Percentiles rank a stretch among this genome's conserved stretches.
Conservation (phyloP, 2,329 filamentous ascomycete species). For the Sporothrix dimorphospora region DNA sequence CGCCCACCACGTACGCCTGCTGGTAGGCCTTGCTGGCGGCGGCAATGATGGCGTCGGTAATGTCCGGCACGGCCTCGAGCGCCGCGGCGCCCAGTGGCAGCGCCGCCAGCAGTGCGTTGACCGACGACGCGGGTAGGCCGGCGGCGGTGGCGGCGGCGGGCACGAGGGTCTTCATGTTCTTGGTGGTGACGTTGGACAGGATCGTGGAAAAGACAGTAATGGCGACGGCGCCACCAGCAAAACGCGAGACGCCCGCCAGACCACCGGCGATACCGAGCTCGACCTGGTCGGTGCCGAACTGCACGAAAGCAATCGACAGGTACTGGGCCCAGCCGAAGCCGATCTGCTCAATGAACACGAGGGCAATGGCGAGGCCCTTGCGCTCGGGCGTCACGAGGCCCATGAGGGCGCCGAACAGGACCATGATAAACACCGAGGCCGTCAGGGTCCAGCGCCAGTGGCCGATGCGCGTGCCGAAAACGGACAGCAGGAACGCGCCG, state of each 20-base stretch:
- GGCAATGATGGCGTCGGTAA: constrained; percentile 37
- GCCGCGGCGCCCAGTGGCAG: constrained; percentile 37
- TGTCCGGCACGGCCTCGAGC: constrained; percentile 37
- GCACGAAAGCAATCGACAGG: constrained; percentile 52
- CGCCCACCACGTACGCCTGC: constrained; percentile 40
- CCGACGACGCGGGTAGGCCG: constrained; percentile 40
- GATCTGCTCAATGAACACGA: constrained; percentile 49
- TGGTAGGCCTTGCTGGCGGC: constrained; percentile 40
- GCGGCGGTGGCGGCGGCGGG: constrained; percentile 43
- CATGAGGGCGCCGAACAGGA: constrained; percentile 50
- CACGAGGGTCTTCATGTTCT: constrained; percentile 41
- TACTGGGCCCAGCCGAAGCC: constrained; percentile 54
- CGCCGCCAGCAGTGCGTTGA: constrained; percentile 40
- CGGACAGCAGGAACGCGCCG: constrained; percentile 47
- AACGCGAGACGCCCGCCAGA: constrained; percentile 48
- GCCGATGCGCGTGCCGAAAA: constrained; percentile 48
- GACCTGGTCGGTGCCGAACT: constrained; percentile 54
- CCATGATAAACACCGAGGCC: constrained; percentile 50
- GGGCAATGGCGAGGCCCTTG: constrained; percentile 51
- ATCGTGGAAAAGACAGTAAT: constrained; percentile 48
- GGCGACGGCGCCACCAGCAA: constrained; percentile 48
- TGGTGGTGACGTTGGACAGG: constrained; percentile 43
- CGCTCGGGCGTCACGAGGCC: constrained; percentile 48
- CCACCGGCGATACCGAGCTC: constrained; percentile 51
- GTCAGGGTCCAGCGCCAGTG: constrained; percentile 53